phyloP scores from a whole-genome alignment of 352 stramenopile species.

The Globisporangium acanthophoron region DNA sequence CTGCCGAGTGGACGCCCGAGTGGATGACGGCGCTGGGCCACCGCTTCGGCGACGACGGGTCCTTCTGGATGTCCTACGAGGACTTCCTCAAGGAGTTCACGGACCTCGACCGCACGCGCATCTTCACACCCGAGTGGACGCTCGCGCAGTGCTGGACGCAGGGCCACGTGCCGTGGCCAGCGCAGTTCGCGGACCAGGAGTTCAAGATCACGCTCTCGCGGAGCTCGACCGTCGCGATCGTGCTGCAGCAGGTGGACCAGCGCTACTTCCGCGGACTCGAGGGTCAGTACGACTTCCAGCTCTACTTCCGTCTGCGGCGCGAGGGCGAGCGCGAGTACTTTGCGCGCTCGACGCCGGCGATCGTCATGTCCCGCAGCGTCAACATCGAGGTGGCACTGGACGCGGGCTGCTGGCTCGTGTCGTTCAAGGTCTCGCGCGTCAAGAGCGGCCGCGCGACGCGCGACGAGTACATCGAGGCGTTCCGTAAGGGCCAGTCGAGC shows the following conservation, averaged over 20 bases:
- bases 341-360: slow-evolving; percentile 18
- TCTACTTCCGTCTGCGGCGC: slow-evolving; percentile 29
- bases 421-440: slow-evolving; percentile 21
- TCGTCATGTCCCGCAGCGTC: slow-evolving; percentile 26
- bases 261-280: slow-evolving; percentile 37
- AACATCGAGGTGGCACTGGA: slow-evolving; percentile 29
- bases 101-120: slow-evolving; percentile 26
- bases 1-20: slow-evolving; percentile 38
- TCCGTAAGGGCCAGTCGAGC: slow-evolving; percentile 21
- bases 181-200: slow-evolving; percentile 18
- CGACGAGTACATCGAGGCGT: slow-evolving; percentile 18
- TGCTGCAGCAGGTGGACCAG: slow-evolving; percentile 31
- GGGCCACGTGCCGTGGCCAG: slow-evolving; percentile 22
- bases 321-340: slow-evolving; percentile 24
- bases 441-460: slow-evolving; percentile 13
- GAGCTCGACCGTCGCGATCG: slow-evolving; percentile 22
- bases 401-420: slow-evolving; percentile 23
- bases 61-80: slow-evolving; percentile 61
- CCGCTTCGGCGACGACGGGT: slow-evolving; percentile 43
- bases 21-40: slow-evolving; percentile 35
- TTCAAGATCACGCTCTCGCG: slow-evolving; percentile 26
- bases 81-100: slow-evolving; percentile 35
- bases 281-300: slow-evolving; percentile 30
- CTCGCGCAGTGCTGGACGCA: slow-evolving; percentile 34
- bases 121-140: slow-evolving; percentile 32